A percentile compares a stretch with the other conserved stretches of the same genome.
These are phyloP conservation scores for Auriscalpium vulgare DNA, from an alignment of 768 basidiomycete species.

Conservation along the genomic window DNA sequence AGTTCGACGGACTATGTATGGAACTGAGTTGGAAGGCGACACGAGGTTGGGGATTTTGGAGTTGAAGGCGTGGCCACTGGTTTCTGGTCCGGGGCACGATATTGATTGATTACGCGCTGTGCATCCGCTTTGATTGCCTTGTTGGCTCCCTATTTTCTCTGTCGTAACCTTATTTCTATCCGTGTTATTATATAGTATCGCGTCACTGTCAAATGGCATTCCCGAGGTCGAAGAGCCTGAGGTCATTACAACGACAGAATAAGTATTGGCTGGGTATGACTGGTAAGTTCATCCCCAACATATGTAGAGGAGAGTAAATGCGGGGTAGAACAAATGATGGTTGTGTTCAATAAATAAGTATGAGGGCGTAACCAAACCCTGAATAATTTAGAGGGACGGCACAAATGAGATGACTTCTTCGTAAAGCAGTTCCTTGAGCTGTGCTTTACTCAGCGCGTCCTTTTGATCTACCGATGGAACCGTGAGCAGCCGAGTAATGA, in stretches of 20 bases:
- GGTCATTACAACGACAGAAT: not conserved
- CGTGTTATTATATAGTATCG: not conserved
- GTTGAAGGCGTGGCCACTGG: constrained; percentile 68
- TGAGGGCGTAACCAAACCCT: constrained; percentile 1
- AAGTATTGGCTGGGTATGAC: not conserved
- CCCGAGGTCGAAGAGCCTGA: not conserved
- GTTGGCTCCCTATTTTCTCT: not conserved
- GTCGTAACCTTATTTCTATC: not conserved
- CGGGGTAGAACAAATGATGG: not conserved
- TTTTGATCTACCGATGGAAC: constrained; percentile 43
- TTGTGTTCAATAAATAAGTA: constrained; percentile 1
- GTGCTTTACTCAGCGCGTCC: constrained; percentile 67
- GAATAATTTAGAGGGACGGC: constrained; percentile 41
- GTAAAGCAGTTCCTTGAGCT: constrained; percentile 78
- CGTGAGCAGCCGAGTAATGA: not conserved
- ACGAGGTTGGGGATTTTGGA: constrained; percentile 80
- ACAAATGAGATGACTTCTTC: constrained; percentile 76
- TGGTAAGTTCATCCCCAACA: constrained; percentile 7
- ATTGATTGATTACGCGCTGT: constrained; percentile 20
- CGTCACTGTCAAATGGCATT: not conserved
- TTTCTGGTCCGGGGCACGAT: constrained; percentile 54
- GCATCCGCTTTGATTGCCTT: not conserved
- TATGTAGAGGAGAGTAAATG: constrained; percentile 5
- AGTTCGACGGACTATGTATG: constrained; percentile 71
- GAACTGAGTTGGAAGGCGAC: constrained; percentile 73